Evolutionary conservation across 1,284 basidiomycete species (phyloP), one percentile per base, ranked within the genome.

Genomic region (Irpex sp.): DNA sequence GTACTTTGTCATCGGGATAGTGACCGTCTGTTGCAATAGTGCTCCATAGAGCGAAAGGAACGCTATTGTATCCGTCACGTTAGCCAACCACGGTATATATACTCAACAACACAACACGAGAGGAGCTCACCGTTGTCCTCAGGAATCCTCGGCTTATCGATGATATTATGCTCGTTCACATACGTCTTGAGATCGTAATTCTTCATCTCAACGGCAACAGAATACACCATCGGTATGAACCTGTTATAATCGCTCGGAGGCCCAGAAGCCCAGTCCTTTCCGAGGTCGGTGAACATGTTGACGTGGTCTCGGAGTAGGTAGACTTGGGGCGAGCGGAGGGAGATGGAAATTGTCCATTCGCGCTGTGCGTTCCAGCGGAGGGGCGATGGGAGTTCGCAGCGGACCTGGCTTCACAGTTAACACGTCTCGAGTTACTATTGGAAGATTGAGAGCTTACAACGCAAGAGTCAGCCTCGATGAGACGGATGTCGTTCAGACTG

Each of bases 151-250:
- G 94, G 94, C 66, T 90, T 91, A 78, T 96, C 94, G 63, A 98
- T 92, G 72, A 98, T 94, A 73, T 98, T 97, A 71, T 95, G 93
- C 74, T 98, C 96, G 72, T 97, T 98, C 64, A 92, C 86, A 72
- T 92, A 95, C n/a, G 93, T 75, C 69, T 92, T 89, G 59, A 96
- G 73, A 64, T 87, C 82, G 74, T 89, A 96, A 69, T 92, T 87
- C 72, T 87, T 81, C 63, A 97, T 74, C 59, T 87, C 82, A 38
- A 96, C 69, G 48, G 89, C 81, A 68, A 96, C 76, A 21, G 76
- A 75, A 75, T 97, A 98, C 15, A 87, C 75, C 74, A 85, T 93
- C 0, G 96, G 95, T 26, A 95, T 82, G 74, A 94, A 97, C 58
- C 88, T 88, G 66, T 88, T 81, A 73, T 89, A 92, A 71, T 93